phyloP scores from a whole-genome alignment of 352 stramenopile genomes.

The Elongisporangium undulatum region DNA sequence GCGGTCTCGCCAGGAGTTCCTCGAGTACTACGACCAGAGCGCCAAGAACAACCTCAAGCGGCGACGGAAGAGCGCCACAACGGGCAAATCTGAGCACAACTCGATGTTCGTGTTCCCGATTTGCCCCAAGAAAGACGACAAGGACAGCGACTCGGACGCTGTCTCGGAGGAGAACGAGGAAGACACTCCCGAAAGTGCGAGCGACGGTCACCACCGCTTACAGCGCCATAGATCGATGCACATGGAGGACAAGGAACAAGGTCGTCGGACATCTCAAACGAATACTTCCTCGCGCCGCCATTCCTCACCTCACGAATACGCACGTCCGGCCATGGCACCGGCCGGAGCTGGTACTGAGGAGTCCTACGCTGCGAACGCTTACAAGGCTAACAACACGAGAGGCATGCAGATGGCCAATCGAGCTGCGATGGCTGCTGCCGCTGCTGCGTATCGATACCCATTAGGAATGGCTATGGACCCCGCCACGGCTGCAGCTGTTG shows the following conservation, averaged over 20 bases:
- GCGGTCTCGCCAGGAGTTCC: constrained; percentile 77
- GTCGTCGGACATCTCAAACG: not conserved
- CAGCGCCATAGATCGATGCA: constrained; percentile 4
- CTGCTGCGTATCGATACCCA: constrained; percentile 32
- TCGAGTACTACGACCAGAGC: constrained; percentile 83
- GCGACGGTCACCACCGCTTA: not conserved
- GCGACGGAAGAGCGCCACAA: constrained; percentile 28
- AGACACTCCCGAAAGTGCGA: constrained; percentile 8
- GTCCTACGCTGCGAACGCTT: constrained; percentile 11
- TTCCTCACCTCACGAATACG: not conserved
- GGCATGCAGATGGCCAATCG: constrained; percentile 5
- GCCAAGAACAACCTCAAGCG: constrained; percentile 57
- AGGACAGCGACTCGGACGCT: constrained; percentile 32
- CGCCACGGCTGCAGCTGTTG: constrained; percentile 9
- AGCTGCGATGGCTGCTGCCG: constrained; percentile 20
- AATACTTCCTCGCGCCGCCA: not conserved
- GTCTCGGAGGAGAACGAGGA: constrained; percentile 24
- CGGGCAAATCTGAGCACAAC: constrained; percentile 32
- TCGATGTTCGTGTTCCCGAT: constrained; percentile 84
- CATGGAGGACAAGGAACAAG: constrained; percentile 5
- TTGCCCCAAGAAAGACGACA: constrained; percentile 43
- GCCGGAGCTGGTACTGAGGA: constrained; percentile 2
- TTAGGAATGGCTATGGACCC: constrained; percentile 19
- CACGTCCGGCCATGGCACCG: not conserved
- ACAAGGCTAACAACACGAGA: constrained; percentile 11